phyloP scores from a whole-genome alignment of 2,329 filamentous ascomycete genomes.

The Ophiocordyceps camponoti-leonardi region DNA sequence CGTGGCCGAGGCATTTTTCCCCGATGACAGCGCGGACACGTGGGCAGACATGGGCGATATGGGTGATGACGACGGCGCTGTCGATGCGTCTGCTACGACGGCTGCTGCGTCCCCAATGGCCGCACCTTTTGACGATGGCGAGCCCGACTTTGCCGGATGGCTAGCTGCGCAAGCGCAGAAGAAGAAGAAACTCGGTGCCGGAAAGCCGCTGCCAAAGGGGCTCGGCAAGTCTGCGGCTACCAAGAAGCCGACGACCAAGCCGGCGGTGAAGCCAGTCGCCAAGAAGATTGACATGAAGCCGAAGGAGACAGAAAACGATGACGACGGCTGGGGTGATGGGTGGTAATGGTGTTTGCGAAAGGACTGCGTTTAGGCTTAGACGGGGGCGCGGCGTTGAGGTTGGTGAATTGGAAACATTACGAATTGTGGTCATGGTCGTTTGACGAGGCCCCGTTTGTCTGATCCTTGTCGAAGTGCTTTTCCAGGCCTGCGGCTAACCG shows the following conservation, averaged over 20 bases:
- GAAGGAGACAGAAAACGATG: conserved; percentile 38
- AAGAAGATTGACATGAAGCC: conserved; percentile 59
- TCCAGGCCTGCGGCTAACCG: neutral
- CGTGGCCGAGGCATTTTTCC: conserved; percentile 31
- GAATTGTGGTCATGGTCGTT: neutral
- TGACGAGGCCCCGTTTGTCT: neutral
- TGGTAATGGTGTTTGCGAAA: conserved; percentile 25
- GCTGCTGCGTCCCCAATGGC: conserved; percentile 14
- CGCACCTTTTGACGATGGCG: conserved; percentile 61
- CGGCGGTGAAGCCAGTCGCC: conserved; percentile 24
- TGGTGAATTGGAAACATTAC: neutral
- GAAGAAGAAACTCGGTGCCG: conserved; percentile 45
- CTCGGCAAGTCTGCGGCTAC: conserved; percentile 40
- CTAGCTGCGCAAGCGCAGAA: conserved; percentile 68
- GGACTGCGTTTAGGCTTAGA: neutral
- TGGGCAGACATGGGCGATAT: conserved; percentile 59
- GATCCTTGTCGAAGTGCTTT: neutral
- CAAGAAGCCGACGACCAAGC: conserved; percentile 26
- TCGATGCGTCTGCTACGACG: conserved; percentile 15
- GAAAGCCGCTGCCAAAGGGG: conserved; percentile 67
- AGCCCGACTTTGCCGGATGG: conserved; percentile 95
- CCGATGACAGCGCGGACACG: conserved; percentile 49
- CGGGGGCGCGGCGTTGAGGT: neutral
- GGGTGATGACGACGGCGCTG: conserved; percentile 31
- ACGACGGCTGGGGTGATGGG: conserved; percentile 50